Base-by-base conservation (phyloP, 306 rosid species). In the Fragaria nilgerrensis region DNA sequence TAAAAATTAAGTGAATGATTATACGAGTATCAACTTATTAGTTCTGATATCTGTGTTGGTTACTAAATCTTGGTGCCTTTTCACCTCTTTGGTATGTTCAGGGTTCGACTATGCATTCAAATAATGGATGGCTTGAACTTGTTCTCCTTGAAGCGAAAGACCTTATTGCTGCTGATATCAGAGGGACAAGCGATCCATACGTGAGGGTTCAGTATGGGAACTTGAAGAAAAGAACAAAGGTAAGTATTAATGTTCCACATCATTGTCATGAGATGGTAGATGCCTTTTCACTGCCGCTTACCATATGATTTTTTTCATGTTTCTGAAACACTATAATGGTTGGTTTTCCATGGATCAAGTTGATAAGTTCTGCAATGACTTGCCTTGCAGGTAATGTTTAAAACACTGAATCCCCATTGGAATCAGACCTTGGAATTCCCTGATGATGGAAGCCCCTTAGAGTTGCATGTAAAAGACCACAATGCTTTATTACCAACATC, bases 101-200 rank as follows among this genome's bases (percentile, higher is more conserved):
- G 97, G 93, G 87, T 82, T 88, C 87, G n/a, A 23, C 76, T 50
- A 34, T 2, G 0, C 81, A 86, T 70, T 80, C 86, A 16, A 78
- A 73, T 65, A 85, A 80, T 75, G 97, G 99, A 75, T 90, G 88
- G 98, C 81, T 96, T 71, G 99, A 96, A 80, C 94, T 96, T 84
- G 89, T 86, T 80, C 85, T 96, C 77, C 84, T 96, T 61, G 99
- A 91, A 84, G 99, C 89, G 32, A 92, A 81, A 76, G 99, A 96
- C 78, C 96, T 96, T 59, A 47, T 92, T 81, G 99, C 97, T 6
- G 99, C 99, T 27, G 99, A 96, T 86, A 84, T 96, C 75, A 86
- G 99, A 87, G 99, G 99, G 73, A 96, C 99, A 56, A 96, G 99
- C 77, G 99, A 96, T 85, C 99, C 99, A 3, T 96, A 83, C 53